A percentile compares a stretch with the other conserved stretches of the same genome.
Conservation (phyloP, 768 basidiomycete genomes). For the Lentinula aciculospora region DNA sequence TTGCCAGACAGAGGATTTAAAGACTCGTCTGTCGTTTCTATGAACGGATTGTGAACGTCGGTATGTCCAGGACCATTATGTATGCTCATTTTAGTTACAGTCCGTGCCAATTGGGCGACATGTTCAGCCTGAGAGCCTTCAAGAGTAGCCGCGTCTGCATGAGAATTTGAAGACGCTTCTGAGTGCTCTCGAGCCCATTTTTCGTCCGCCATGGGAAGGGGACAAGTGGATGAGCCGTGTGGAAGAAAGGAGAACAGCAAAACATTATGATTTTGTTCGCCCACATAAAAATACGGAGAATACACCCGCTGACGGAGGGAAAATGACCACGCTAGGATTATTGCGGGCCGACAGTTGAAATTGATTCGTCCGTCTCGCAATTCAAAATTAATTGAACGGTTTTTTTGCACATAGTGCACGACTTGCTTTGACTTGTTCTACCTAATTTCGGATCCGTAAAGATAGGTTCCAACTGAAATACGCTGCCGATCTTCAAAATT, state of each 20-base stretch:
- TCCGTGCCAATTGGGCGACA: conserved; percentile 3
- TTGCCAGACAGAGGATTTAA: conserved; percentile 28
- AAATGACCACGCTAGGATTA: background rate
- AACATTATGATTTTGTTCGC: background rate
- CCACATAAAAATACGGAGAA: background rate
- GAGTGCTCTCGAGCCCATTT: background rate
- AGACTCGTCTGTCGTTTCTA: background rate
- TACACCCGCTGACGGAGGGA: background rate
- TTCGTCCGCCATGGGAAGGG: background rate
- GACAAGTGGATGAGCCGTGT: background rate
- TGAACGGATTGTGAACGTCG: conserved; percentile 4
- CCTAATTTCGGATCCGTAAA: no score
- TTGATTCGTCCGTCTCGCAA: no score
- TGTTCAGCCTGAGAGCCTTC: background rate
- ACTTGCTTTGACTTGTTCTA: no score
- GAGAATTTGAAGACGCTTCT: background rate
- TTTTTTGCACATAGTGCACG: no score
- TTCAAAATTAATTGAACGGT: no score
- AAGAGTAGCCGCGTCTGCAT: background rate
- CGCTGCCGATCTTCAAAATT: no score
- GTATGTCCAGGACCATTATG: background rate
- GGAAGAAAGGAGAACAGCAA: background rate
- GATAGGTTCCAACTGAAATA: no score
- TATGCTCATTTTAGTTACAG: conserved; percentile 5
- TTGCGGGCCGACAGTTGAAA: background rate